Base-by-base conservation (phyloP, 257 asterid genomes). In the Solanum chaucha region DNA sequence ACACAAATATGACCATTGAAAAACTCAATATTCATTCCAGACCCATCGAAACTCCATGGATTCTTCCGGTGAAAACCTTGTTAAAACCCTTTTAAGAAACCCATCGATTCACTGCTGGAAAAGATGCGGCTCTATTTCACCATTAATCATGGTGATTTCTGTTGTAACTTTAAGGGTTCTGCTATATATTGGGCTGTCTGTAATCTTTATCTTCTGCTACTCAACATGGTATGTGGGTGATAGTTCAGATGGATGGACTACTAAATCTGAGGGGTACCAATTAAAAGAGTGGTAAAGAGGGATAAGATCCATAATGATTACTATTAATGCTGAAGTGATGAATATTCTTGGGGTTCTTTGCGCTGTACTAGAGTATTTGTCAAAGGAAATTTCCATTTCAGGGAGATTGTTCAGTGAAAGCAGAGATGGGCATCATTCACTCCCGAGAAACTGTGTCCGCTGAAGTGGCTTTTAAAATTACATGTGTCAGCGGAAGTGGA, bases 141-240 rank as follows among this genome's bases (percentile, higher is more conserved):
- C 35, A 5, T 67, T 10, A 26, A 67, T 67, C 34, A 12, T 26
- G 20, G 73, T 67, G 73, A 67, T 67, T 26, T 67, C 35, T 67
- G 73, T 67, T 26, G 36, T 26, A 55, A 55, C n/a, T 55, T 26
- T 26, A 26, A 67, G 74, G 71, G 30, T 64, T 11, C 32, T 4
- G 30, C 71, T 10, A 64, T 64, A 26, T n/a, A 64, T 64, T 4
- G 17, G 74, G 74, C 36, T 67, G 10, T 86, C 90, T 2, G 58
- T 73, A 8, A 85, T 86, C 73, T 65, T 71, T 6, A 88, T 84
- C 30, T 24, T 48, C 15, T 59, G 70, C 22, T 81, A 89, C 5
- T 74, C 85, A 41, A 88, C 58, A 48, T 90, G 90, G 85, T 71
- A 82, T 17, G 85, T 24, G 5, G 90, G 80, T 34, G 59, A 51